phyloP scores from a whole-genome alignment of 345 rosid genomes.

The Triadica sebifera region DNA sequence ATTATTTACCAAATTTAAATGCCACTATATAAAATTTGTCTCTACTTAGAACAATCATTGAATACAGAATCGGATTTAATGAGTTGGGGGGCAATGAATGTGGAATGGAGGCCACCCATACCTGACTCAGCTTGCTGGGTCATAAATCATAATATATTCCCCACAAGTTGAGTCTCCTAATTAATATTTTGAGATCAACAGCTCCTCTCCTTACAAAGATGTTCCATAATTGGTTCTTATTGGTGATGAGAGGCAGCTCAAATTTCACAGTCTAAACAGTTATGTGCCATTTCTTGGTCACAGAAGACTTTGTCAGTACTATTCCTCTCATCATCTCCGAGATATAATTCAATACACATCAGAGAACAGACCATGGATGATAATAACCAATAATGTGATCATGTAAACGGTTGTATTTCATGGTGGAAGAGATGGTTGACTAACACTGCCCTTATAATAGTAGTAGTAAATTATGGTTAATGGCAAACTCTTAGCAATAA shows the following conservation, averaged over 20 bases:
- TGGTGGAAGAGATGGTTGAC: too few species aligned
- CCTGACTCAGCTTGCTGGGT: slow-evolving; percentile 12
- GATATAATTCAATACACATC: neutral
- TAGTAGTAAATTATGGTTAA: too few species aligned
- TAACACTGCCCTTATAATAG: too few species aligned
- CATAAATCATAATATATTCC: slow-evolving; percentile 13
- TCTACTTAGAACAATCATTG: slow-evolving; percentile 31
- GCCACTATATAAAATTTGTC: slow-evolving; percentile 34
- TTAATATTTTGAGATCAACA: slow-evolving; percentile 22
- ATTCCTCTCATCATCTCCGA: too few species aligned
- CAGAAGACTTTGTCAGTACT: neutral
- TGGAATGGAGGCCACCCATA: slow-evolving; percentile 19
- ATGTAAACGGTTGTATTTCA: too few species aligned
- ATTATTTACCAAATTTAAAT: slow-evolving; percentile 12
- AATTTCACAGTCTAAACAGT: slow-evolving; percentile 15
- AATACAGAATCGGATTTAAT: slow-evolving; percentile 21
- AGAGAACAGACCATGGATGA: neutral
- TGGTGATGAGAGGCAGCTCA: slow-evolving; percentile 20
- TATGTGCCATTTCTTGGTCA: slow-evolving; percentile 13
- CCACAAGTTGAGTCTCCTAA: slow-evolving; percentile 23
- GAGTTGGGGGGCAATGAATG: slow-evolving; percentile 18
- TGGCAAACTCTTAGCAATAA: too few species aligned
- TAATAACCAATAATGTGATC: too few species aligned
- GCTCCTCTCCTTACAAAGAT: too few species aligned
- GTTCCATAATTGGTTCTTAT: slow-evolving; percentile 1